Conservation (phyloP, 2,329 filamentous ascomycete genomes). For the Sporothrix phasma region DNA sequence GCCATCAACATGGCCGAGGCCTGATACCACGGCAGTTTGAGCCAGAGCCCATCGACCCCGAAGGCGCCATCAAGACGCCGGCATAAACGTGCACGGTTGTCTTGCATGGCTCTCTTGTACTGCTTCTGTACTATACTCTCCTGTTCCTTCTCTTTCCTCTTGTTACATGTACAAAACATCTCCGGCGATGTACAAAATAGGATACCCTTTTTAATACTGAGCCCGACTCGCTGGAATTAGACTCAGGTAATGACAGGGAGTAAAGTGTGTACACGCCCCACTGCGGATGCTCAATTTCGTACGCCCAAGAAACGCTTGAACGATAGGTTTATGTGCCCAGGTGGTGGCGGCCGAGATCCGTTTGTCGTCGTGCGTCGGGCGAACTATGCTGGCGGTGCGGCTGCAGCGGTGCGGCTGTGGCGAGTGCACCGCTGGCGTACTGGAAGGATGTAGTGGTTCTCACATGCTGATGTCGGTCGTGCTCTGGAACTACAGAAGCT, state of each 20-base stretch:
- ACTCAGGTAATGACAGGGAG: too few species aligned
- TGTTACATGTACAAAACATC: neutral
- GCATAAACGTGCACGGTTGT: conserved; percentile 20
- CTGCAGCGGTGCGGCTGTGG: too few species aligned
- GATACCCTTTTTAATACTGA: neutral
- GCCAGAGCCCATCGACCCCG: conserved; percentile 32
- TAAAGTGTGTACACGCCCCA: neutral
- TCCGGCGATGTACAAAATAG: neutral
- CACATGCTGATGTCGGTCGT: too few species aligned
- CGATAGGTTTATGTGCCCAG: too few species aligned
- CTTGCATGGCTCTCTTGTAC: neutral
- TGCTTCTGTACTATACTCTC: neutral
- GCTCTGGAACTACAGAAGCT: too few species aligned
- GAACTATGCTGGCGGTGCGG: neutral
- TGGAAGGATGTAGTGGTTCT: too few species aligned
- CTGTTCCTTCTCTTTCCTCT: neutral
- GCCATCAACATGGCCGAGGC: conserved; percentile 71
- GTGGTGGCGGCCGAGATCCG: neutral
- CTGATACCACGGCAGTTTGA: conserved; percentile 50
- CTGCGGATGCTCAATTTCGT: neutral
- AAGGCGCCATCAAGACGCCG: conserved; percentile 33
- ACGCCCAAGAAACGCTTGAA: neutral
- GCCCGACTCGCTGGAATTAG: neutral
- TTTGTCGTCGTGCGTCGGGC: conserved; percentile 6
- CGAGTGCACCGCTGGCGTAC: neutral